Conservation (phyloP, 176 grass and related monocot genomes). For the Oryza glaberrima region DNA sequence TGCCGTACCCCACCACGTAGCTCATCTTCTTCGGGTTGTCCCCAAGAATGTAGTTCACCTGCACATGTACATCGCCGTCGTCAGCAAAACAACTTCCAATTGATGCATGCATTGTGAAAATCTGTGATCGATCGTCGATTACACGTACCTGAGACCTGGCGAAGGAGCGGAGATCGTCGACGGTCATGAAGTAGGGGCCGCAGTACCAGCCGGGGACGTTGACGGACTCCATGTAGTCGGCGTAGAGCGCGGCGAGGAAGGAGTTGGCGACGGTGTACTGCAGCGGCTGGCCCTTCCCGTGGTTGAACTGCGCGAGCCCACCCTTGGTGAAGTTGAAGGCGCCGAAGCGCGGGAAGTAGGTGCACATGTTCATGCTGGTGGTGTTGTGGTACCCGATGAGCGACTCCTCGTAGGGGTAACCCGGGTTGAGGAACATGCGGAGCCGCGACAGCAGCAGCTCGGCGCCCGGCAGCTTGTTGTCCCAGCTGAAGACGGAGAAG, state of each 20-base stretch:
- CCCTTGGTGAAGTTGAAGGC: constrained; percentile 82
- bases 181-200: constrained; percentile 78
- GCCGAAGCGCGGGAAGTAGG: constrained; percentile 59
- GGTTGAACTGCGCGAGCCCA: constrained; percentile 75
- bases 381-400: constrained; percentile 74
- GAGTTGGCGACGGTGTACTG: constrained; percentile 77
- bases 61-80: neutral
- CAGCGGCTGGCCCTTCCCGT: constrained; percentile 66
- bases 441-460: constrained; percentile 74
- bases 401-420: constrained; percentile 91
- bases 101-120: neutral
- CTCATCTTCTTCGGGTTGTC: constrained; percentile 93
- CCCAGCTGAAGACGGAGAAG: constrained; percentile 91
- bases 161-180: constrained; percentile 58
- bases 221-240: constrained; percentile 83
- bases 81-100: neutral
- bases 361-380: constrained; percentile 82
- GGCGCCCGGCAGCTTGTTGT: constrained; percentile 95
- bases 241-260: constrained; percentile 83
- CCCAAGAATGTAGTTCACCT: constrained; percentile 87
- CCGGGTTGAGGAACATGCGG: constrained; percentile 90
- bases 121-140: neutral
- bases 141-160: constrained; percentile 69
- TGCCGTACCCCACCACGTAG: constrained; percentile 86
- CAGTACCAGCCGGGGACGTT: constrained; percentile 88